These are phyloP conservation scores for Solanum chiquidenum DNA, from an alignment of 257 asterid species.

Conservation along the genomic window DNA sequence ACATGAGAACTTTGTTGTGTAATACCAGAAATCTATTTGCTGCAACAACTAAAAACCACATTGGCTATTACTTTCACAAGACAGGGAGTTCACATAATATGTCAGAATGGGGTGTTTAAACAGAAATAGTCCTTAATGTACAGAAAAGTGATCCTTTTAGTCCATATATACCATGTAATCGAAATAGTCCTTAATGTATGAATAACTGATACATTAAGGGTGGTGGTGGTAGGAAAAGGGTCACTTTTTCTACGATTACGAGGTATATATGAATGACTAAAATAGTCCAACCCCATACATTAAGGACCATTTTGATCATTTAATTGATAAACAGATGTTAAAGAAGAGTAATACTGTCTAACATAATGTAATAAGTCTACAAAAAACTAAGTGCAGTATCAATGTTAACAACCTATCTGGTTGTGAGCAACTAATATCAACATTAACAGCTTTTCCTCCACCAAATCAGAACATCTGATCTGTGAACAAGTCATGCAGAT, in stretches of 20 bases:
- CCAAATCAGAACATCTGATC: neutral
- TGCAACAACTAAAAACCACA: neutral
- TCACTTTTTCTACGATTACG: neutral
- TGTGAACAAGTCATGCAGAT: neutral
- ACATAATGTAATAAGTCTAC: neutral
- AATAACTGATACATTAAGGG: no score
- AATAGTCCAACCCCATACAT: neutral
- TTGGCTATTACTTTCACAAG: neutral
- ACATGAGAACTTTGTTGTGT: neutral
- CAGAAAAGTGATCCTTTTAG: neutral
- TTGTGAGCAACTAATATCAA: neutral
- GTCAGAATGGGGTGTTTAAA: neutral
- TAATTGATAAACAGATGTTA: neutral
- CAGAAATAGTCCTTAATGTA: neutral
- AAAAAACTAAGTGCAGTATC: neutral
- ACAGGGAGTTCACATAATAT: neutral
- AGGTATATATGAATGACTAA: neutral
- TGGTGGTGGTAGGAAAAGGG: neutral
- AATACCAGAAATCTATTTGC: neutral
- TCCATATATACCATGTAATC: no score
- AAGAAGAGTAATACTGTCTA: neutral
- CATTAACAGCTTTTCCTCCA: neutral
- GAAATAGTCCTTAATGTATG: no score
- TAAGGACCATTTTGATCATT: neutral
- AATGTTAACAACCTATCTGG: neutral